Conservation (phyloP, 176 grass and related monocot genomes). For the Oryza glaberrima region DNA sequence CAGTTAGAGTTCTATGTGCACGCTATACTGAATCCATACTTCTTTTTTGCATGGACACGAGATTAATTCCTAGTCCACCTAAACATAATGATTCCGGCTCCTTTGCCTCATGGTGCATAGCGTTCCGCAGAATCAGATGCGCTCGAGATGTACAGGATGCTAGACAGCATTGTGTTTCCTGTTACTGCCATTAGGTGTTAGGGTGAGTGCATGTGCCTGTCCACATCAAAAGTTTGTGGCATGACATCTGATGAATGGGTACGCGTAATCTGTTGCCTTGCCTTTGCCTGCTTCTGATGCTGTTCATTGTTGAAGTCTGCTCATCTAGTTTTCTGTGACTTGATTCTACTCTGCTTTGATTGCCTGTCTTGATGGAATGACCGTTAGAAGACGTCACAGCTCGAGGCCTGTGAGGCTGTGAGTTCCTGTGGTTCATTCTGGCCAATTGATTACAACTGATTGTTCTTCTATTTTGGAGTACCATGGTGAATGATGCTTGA, state of each 20-base stretch:
- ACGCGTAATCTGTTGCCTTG: background rate
- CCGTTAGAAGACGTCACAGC: background rate
- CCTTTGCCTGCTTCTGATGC: background rate
- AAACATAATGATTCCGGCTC: background rate
- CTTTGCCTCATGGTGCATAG: background rate
- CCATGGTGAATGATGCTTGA: background rate
- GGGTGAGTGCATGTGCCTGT: background rate
- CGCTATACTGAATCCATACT: background rate
- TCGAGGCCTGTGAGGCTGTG: background rate
- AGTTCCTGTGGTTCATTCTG: background rate
- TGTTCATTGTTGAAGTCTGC: background rate
- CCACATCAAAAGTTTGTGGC: slow-evolving; percentile 8
- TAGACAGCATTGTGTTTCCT: background rate
- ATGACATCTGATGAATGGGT: slow-evolving; percentile 18
- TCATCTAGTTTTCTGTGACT: slow-evolving; percentile 1
- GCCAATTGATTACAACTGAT: background rate
- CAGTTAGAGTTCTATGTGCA: slow-evolving; percentile 8
- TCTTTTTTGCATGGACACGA: background rate
- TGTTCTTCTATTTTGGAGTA: background rate
- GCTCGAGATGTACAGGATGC: slow-evolving; percentile 33
- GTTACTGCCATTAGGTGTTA: background rate
- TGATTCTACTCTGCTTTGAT: slow-evolving; percentile 9
- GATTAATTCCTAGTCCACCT: slow-evolving; percentile 4
- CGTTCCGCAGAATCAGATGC: slow-evolving; percentile 5
- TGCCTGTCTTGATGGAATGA: background rate